Percentiles rank a stretch among this genome's conserved stretches.
Conservation (phyloP, 139 green algal genomes). For the Pycnococcus provasolii region DNA sequence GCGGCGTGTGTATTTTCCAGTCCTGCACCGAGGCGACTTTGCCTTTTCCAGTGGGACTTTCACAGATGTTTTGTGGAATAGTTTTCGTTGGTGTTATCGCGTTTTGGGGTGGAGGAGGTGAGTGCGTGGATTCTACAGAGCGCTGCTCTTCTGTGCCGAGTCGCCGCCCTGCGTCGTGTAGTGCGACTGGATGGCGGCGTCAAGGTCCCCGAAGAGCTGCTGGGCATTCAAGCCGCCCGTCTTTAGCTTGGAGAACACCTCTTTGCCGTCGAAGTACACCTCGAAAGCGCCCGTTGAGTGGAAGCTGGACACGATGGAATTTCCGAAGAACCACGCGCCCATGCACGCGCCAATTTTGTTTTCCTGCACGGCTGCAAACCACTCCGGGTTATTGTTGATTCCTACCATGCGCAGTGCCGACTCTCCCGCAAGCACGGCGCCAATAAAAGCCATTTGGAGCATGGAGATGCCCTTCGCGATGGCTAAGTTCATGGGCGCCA, state of each 20-base stretch:
- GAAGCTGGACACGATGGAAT: not conserved
- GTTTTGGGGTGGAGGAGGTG: too few species aligned
- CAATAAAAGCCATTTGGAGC: conserved; percentile 1
- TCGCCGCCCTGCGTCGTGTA: too few species aligned
- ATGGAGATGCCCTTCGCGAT: not conserved
- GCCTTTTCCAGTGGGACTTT: too few species aligned
- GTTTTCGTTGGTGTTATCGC: too few species aligned
- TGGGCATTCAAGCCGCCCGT: not conserved
- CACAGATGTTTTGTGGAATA: too few species aligned
- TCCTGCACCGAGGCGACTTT: too few species aligned
- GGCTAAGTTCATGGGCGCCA: not conserved
- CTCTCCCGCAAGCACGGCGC: not conserved
- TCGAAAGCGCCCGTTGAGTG: conserved; percentile 5
- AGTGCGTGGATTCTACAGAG: too few species aligned
- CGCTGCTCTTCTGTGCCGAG: too few species aligned
- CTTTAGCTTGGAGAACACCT: conserved; percentile 6
- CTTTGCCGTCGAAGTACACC: not conserved
- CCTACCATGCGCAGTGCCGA: not conserved
- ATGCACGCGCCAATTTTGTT: conserved; percentile 4
- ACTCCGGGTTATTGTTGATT: not conserved
- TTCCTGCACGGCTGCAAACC: not conserved
- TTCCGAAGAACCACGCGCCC: conserved; percentile 1
- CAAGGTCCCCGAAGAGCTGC: too few species aligned
- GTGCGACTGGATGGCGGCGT: too few species aligned
- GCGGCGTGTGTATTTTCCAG: too few species aligned